A percentile compares a stretch with the other conserved stretches of the same genome.
Conservation (phyloP, 148 eudicot species). For the Heliamphora exappendiculata region DNA sequence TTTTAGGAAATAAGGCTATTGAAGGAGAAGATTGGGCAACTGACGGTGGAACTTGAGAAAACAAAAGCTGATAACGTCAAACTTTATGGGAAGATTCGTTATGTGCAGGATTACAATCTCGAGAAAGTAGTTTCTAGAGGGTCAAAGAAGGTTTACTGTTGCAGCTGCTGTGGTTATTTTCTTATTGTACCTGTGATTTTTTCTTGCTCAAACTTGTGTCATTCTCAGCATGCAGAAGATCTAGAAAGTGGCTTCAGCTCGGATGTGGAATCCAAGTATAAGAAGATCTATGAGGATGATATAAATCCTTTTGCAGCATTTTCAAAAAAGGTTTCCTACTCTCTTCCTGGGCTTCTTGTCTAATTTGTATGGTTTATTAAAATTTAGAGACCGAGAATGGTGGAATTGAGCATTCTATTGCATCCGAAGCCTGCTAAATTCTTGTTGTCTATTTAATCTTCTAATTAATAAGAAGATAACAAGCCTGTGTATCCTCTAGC, state of each 20-base stretch:
- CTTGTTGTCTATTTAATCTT: not conserved
- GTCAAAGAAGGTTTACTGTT: slow-evolving; percentile 65
- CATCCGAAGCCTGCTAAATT: not conserved
- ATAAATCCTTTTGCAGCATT: slow-evolving; percentile 99
- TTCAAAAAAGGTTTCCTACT: slow-evolving; percentile 66
- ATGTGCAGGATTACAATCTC: slow-evolving; percentile 90
- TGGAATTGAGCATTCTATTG: not conserved
- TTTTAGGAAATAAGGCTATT: slow-evolving; percentile 79
- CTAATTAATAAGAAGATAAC: too few relatives aligned
- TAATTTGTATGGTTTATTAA: not conserved
- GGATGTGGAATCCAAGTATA: slow-evolving; percentile 97
- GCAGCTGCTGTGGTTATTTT: slow-evolving; percentile 1
- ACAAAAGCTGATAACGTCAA: slow-evolving; percentile 96
- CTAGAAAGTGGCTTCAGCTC: slow-evolving; percentile 88
- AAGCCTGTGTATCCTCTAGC: too few relatives aligned
- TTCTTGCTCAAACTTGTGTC: slow-evolving; percentile 1
- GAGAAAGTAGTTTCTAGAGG: slow-evolving; percentile 97
- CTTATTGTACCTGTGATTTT: not conserved
- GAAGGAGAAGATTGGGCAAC: slow-evolving; percentile 73
- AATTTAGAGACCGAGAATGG: not conserved
- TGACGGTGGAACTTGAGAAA: slow-evolving; percentile 79
- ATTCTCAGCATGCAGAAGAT: slow-evolving; percentile 76
- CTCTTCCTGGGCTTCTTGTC: not conserved
- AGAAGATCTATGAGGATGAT: slow-evolving; percentile 97
- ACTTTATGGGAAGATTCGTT: slow-evolving; percentile 97